Base-by-base conservation (phyloP, 2,329 filamentous ascomycete genomes). In the Boeremia lycopersici region DNA sequence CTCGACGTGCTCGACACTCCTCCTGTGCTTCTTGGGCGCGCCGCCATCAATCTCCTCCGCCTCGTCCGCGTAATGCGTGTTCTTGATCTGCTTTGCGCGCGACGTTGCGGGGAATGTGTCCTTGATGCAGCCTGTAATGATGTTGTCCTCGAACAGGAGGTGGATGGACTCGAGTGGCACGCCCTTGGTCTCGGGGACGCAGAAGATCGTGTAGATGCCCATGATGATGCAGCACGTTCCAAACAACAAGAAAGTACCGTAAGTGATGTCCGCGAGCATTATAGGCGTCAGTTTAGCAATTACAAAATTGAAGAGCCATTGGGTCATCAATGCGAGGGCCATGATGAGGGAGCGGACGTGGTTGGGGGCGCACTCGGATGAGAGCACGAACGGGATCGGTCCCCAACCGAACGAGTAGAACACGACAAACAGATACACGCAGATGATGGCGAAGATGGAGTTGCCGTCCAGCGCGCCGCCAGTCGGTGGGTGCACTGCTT, bases 401-500 rank as follows among this genome's bases (percentile, higher is more conserved):
- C 78, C 78, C 77, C 77, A 80, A n/a, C 71, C 77, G 48, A 79
- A 78, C 2, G 71, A 76, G 66, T 78, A 79, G 62, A 79, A 79
- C 9, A 79, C 75, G 7, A 79, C 78, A 47, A 78, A 79, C 6
- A 79, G 68, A 56, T 82, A 82, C 5, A 83, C 78, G 66, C 81
- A 82, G 46, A 82, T 75, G 68, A 83, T 81, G 8, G 78, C 76
- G 43, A 82, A 78, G 41, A 74, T 76, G 53, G 68, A 68, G 38
- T 68, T 70, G 42, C 73, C 73, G 35, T 68, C 70, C n/a, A 75
- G 70, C 26, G 63, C 63, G 7, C 71, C 72, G 2, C 71, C 72
- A 1, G 61, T 65, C 0, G 64, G 65, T 19, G 74, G 73, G 52
- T 76, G 67, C 15, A 75, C 68, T 3, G 72, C 72, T 34, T 63